Evolutionary conservation across 345 rosid genomes (phyloP).

Genomic region (Eutrema heterophyllum): DNA sequence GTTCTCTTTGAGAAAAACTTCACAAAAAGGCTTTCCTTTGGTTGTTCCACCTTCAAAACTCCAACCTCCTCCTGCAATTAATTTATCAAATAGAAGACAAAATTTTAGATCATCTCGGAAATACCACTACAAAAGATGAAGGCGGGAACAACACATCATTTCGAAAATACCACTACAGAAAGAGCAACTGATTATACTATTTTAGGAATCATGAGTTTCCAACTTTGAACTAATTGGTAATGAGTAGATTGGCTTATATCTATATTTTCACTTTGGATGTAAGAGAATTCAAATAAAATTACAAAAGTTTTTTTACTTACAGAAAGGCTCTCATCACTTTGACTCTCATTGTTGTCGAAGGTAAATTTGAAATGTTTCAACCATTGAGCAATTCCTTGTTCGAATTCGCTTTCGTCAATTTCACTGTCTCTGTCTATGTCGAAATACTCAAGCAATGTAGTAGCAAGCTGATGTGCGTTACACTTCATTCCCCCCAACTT

Average conservation of each 20-base stretch:
- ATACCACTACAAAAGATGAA: too few species aligned
- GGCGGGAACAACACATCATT: too few species aligned
- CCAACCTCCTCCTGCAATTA: constrained; percentile 6
- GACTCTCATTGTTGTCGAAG: neutral
- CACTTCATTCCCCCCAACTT: constrained; percentile 18
- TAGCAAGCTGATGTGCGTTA: constrained; percentile 7
- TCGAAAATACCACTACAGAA: too few species aligned
- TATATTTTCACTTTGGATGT: too few species aligned
- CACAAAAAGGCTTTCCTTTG: neutral
- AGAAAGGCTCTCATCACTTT: neutral
- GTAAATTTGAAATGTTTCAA: constrained; percentile 10
- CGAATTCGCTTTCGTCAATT: constrained; percentile 11
- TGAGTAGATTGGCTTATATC: too few species aligned
- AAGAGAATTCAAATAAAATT: too few species aligned
- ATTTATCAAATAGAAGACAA: too few species aligned
- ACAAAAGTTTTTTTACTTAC: neutral
- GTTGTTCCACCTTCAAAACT: constrained; percentile 12
- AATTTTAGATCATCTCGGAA: too few species aligned
- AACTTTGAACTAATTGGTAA: too few species aligned
- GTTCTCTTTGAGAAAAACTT: constrained; percentile 16
- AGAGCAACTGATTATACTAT: too few species aligned
- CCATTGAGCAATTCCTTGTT: constrained; percentile 1
- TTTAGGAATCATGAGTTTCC: too few species aligned
- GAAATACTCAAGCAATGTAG: constrained; percentile 10
- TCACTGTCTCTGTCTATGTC: constrained; percentile 6